phyloP scores from a whole-genome alignment of 257 asterid genomes.

The Solanum lignicaule region DNA sequence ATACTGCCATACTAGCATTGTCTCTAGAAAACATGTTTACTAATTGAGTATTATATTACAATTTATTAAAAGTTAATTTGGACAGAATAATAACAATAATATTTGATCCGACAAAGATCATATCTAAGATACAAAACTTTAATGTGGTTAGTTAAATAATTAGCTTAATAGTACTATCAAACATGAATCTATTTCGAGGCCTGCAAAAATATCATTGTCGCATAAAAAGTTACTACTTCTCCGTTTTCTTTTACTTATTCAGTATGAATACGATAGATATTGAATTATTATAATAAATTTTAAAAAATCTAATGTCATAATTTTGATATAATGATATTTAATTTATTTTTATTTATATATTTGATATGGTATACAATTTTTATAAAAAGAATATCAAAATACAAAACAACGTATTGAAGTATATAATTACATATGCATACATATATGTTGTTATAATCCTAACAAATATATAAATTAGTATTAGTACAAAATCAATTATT shows the following conservation, averaged over 20 bases:
- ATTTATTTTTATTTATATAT: no score
- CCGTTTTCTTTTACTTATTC: neutral
- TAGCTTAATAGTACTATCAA: neutral
- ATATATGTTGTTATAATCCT: neutral
- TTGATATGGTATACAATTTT: no score
- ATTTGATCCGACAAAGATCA: neutral
- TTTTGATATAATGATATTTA: neutral
- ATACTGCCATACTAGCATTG: neutral
- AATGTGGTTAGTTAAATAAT: neutral
- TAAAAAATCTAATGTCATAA: rapidly evolving
- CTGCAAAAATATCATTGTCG: neutral
- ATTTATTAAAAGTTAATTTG: neutral
- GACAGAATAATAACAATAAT: neutral
- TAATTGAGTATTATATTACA: neutral
- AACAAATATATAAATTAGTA: no score
- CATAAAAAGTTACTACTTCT: neutral
- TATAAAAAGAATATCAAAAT: no score
- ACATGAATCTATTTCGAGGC: neutral
- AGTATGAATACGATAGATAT: neutral
- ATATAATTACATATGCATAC: no score
- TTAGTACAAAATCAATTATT: no score
- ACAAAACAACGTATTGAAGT: no score
- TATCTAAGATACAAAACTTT: neutral
- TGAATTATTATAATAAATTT: rapidly evolving
- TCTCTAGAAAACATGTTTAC: neutral